Base-by-base conservation (phyloP, 2,329 filamentous ascomycete species). In the Scedosporium apiospermum region DNA sequence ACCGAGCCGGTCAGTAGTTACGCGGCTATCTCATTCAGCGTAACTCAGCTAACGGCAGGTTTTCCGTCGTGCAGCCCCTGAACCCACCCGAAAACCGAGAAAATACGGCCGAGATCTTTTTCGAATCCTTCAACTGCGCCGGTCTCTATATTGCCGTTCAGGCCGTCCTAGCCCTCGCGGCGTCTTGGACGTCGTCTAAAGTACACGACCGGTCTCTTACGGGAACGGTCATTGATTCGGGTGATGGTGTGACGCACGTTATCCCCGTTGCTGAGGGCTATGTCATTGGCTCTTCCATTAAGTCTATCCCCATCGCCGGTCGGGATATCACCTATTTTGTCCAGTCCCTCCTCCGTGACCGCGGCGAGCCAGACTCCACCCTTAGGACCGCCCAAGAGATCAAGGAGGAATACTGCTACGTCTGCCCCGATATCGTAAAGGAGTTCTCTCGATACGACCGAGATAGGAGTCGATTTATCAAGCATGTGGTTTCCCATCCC, bases 291-390 rank as follows among this genome's bases (percentile, higher is more conserved):
- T 98, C 93, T 30, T 97, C 93, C 21, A 99, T 99, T 80, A 99
- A 99, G 81, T 97, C 93, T 65, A 96, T 99, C 69, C 95, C 96
- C 6, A 96, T 99, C 70, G 95, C 95, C 62, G 95, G 95, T 71
- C 90, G 95, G 76, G 96, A 99, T 74, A 96, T 99, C 70, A 99
- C 95, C 71, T 97, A 98, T 77, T 99, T 99, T 72, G 93, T 99
- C 61, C 95, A 99, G 77, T 96, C 90, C 65, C 83, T 99, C 64
- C 87, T 99, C 60, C 89, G 95, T 78, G 95, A 99, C 77, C 90
- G 95, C 69, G 93, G 93, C 69, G 95, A 99, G 82, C 88, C 95
- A 23, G 95, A 99, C 74, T 97, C 93, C 72, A 96, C 92, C 63
- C 82, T 99, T 67, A 97, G 98, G 82, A 98, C 93, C 6, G 95